These are phyloP conservation scores for Podila horticola DNA, from an alignment of 192 early-diverging fungal species.

Conservation along the genomic window DNA sequence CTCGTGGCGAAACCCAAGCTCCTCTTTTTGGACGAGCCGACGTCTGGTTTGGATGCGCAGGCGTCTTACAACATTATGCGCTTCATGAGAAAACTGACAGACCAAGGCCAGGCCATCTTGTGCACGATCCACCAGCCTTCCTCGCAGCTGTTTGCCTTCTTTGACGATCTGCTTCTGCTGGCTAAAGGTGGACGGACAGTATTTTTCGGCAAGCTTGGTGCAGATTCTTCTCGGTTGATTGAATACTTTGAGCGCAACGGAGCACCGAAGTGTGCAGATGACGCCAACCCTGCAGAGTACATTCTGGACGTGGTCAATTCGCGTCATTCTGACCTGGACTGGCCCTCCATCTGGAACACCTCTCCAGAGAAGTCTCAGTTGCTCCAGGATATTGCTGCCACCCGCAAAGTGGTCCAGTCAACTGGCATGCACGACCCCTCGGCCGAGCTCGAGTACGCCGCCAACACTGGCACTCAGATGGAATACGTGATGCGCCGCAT, in stretches of 20 bases:
- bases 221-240: conserved; percentile 68
- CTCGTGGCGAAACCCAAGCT: conserved; percentile 79
- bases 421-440: conserved; percentile 12
- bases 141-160: conserved; percentile 80
- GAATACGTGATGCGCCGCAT: conserved; percentile 69
- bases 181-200: conserved; percentile 80
- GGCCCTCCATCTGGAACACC: conserved; percentile 75
- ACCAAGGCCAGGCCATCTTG: conserved; percentile 71
- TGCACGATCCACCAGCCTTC: conserved; percentile 90
- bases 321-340: conserved; percentile 65
- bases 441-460: conserved; percentile 57
- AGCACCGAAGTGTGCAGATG: conserved; percentile 67
- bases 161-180: conserved; percentile 81
- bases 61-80: conserved; percentile 75
- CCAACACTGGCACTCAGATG: conserved; percentile 57
- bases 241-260: conserved; percentile 81
- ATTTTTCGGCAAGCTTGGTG: conserved; percentile 85
- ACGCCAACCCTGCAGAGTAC: conserved; percentile 88
- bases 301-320: conserved; percentile 86
- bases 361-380: conserved; percentile 58
- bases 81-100: conserved; percentile 69
- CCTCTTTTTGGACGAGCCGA: conserved; percentile 91
- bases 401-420: conserved; percentile 29
- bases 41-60: conserved; percentile 82
- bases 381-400: conserved; percentile 60